Base-by-base conservation (phyloP, 2,329 filamentous ascomycete species). In the Pleomassaria siparia region DNA sequence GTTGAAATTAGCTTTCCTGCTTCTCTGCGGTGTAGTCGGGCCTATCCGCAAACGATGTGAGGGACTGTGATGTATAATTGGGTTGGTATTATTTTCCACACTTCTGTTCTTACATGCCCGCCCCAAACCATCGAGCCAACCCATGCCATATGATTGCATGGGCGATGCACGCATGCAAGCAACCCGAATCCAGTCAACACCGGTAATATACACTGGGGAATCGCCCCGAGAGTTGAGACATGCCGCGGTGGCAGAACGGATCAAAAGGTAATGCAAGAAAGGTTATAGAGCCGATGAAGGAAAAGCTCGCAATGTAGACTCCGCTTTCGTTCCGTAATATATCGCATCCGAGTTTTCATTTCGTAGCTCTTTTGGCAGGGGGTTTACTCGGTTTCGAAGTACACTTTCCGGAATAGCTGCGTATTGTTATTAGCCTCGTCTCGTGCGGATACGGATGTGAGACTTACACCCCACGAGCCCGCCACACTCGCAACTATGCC, bases 401-500 rank as follows among this genome's bases (percentile, higher is more conserved):
- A 55, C 8, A 59, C 57, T 40, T 57, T 54, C 21, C 59, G 55
- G 46, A 52, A 52, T 18, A 62, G 40, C 58, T 62, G 35, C 2
- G 22, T 8, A 10, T n/a, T 10, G 33, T 61, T 42, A 61, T 54
- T 18, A 2, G 7, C 15, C 18, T 22, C 12, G 6, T 44, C 15
- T 25, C 28, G 8, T 16, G 18, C 16, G 2, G 22, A 24, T 21
- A 11, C 10, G 21, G 9, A 36, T 4, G 13, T 2, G 7, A 44
- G 8, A 36, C 64, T 47, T 60, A 99, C 92, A 66, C 91, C 87
- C 94, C 95, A 99, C 50, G 77, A 81, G 56, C 88, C 91, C 46
- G 94, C 95, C 54, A 94, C 80, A 33, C 85, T 83, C 44, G 87
- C 94, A 49, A 97, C 91, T 58, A 99, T 86, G 60, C 86, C 89